A percentile compares a stretch with the other conserved stretches of the same genome.
Conservation (phyloP, 306 rosid species). For the Vigna angularis region DNA sequence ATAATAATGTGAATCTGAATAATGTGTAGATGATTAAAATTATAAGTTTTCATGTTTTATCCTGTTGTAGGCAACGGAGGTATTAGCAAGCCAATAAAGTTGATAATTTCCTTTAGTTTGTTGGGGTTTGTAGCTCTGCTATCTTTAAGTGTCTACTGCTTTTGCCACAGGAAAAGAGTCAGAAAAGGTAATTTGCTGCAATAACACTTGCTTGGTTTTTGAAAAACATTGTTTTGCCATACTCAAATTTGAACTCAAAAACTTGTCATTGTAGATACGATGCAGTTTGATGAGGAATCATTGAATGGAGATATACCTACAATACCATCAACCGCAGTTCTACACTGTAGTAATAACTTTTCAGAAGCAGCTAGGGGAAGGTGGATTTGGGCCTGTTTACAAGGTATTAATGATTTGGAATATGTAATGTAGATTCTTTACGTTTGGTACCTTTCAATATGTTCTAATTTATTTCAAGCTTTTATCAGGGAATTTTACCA, state of each 20-base stretch:
- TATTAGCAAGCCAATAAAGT: not conserved
- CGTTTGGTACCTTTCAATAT: not conserved
- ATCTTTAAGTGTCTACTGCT: constrained; percentile 26
- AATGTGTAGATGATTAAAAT: not conserved
- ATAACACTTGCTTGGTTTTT: not conserved
- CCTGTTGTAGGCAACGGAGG: constrained; percentile 21
- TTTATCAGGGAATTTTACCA: constrained; percentile 56
- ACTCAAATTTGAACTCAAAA: not conserved
- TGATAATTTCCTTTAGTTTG: constrained; percentile 33
- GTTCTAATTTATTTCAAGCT: not conserved
- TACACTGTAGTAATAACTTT: constrained; percentile 45
- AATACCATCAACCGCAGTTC: constrained; percentile 38
- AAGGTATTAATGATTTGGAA: constrained; percentile 43
- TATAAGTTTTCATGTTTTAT: not conserved
- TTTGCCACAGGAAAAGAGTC: not conserved
- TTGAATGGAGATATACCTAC: constrained; percentile 41
- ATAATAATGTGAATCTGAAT: not conserved
- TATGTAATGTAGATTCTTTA: not conserved
- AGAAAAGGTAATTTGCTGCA: constrained; percentile 17
- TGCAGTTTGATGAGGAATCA: not conserved
- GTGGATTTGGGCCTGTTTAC: too few relatives aligned
- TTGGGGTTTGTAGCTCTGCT: constrained; percentile 26
- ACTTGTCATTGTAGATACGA: not conserved
- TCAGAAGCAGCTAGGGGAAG: constrained; percentile 51
- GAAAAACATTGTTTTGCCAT: not conserved